Evolutionary conservation across 768 basidiomycete genomes (phyloP).

Genomic region (Rhodotorula kratochvilovae): DNA sequence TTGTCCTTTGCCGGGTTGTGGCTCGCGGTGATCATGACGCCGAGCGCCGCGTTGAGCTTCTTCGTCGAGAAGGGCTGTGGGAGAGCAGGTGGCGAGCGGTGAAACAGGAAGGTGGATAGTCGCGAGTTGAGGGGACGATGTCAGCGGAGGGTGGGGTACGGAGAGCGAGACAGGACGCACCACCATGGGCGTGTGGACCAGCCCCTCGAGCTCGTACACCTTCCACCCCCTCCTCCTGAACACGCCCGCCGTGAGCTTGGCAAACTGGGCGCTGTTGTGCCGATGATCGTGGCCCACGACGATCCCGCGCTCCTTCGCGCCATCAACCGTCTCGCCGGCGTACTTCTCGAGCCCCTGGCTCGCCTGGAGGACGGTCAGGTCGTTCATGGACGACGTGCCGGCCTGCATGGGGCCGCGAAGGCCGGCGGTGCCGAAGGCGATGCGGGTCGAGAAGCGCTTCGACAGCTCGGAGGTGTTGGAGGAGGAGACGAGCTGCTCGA

Average conservation of each 20-base stretch:
- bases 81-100: background rate
- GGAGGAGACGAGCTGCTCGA: conserved; percentile 37
- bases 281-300: conserved; percentile 86
- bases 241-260: conserved; percentile 64
- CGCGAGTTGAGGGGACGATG: background rate
- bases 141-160: no score
- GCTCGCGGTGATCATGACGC: conserved; percentile 87
- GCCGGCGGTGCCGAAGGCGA: conserved; percentile 86
- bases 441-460: conserved; percentile 52
- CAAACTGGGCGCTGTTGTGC: conserved; percentile 73
- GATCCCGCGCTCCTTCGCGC: conserved; percentile 60
- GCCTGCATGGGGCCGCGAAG: conserved; percentile 78
- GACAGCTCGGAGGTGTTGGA: conserved; percentile 38
- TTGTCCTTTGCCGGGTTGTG: conserved; percentile 87
- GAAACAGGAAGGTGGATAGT: no score
- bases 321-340: conserved; percentile 2
- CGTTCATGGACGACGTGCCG: conserved; percentile 88
- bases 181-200: conserved; percentile 62
- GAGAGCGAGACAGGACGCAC: conserved; percentile 9
- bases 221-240: conserved; percentile 65
- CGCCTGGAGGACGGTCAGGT: conserved; percentile 53
- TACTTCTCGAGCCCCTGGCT: conserved; percentile 37
- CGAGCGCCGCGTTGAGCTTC: conserved; percentile 64
- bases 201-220: conserved; percentile 63
- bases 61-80: conserved; percentile 64